Evolutionary conservation across 495 filamentous ascomycete species (phyloP), one percentile per base, ranked within the genome.

Genomic region (Massariosphaeria phaeospora): DNA sequence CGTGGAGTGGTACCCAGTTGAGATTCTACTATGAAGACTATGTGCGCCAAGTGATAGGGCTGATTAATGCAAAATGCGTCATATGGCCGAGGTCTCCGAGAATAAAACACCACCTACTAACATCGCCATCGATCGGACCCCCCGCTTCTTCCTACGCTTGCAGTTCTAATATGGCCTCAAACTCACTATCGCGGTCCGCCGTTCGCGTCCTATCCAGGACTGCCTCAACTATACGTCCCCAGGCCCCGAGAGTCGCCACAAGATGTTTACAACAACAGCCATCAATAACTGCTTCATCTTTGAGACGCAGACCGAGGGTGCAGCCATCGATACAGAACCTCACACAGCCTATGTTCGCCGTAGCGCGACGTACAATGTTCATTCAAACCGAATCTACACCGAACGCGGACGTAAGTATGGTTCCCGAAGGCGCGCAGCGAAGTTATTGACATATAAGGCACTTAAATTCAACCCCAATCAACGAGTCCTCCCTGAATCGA

Each of bases 321-420:
- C 36, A 48, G 21, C 41, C 27, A 61, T 64, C 52, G 55, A 43
- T 7, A 15, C 52, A 30, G 20, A 31, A 17, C 1, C 17, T 54
- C 13, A 17, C 47, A 18, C 23, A 20, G 10, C 24, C 56, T 20
- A 36, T 5, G 31, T 21, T 44, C 25, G 8, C 52, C 41, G 15
- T 43, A 44, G 47, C 51, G 13, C 47, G 62, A 15, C 86, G 93
- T 30, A 89, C 84, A 11, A 91, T 97, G 67, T 98, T 96, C 75
- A 98, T 98, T 59, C 93, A 96, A 73, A 98, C 93, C 1, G 93
- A 95, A 52, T 79, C 75, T 41, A 98, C 94, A 8, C 94, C 93
- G 12, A 97, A 97, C 70, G 75, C 81, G 1, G 88, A 96, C 75
- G 91, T 84, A 70, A 67, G 77, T 45, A n/a, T n/a, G n/a, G n/a